phyloP scores from a whole-genome alignment of 257 asterid species.

The Hygrophila difformis region DNA sequence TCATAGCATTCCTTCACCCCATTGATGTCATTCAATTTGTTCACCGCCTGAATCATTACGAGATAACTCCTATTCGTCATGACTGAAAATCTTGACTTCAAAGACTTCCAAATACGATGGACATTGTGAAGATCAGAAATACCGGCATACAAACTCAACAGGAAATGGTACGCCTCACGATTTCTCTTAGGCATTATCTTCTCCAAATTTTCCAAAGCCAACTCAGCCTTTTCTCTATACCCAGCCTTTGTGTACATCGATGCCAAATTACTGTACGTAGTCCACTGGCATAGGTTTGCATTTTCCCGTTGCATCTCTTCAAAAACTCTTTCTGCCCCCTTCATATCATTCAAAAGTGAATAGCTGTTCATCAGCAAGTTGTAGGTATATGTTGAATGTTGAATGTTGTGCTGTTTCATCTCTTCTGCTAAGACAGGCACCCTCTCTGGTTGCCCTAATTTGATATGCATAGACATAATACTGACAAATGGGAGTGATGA shows the following conservation, averaged over 20 bases:
- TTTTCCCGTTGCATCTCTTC: slow-evolving; percentile 52
- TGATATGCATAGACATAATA: slow-evolving; percentile 53
- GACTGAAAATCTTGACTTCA: slow-evolving; percentile 34
- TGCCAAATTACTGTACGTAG: slow-evolving; percentile 67
- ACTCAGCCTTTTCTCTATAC: slow-evolving; percentile 46
- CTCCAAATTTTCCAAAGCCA: slow-evolving; percentile 54
- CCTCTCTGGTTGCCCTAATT: slow-evolving; percentile 47
- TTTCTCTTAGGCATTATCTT: slow-evolving; percentile 36
- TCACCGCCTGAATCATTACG: slow-evolving; percentile 54
- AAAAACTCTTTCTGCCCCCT: slow-evolving; percentile 62
- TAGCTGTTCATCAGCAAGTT: slow-evolving; percentile 59
- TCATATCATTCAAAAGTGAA: slow-evolving; percentile 39
- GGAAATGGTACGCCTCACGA: slow-evolving; percentile 50
- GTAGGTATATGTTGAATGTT: slow-evolving; percentile 47
- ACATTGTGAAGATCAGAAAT: slow-evolving; percentile 45
- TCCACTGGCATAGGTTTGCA: slow-evolving; percentile 54
- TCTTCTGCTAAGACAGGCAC: slow-evolving; percentile 36
- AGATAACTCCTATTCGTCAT: slow-evolving; percentile 59
- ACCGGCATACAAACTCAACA: slow-evolving; percentile 58
- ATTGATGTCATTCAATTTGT: slow-evolving; percentile 38
- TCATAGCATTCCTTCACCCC: slow-evolving; percentile 56
- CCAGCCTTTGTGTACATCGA: slow-evolving; percentile 43
- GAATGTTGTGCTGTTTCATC: slow-evolving; percentile 51
- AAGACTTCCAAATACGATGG: slow-evolving; percentile 53
- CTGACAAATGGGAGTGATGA: slow-evolving; percentile 41